Evolutionary conservation across 2,329 filamentous ascomycete species (phyloP).

Genomic region (Colletotrichum noveboracense): DNA sequence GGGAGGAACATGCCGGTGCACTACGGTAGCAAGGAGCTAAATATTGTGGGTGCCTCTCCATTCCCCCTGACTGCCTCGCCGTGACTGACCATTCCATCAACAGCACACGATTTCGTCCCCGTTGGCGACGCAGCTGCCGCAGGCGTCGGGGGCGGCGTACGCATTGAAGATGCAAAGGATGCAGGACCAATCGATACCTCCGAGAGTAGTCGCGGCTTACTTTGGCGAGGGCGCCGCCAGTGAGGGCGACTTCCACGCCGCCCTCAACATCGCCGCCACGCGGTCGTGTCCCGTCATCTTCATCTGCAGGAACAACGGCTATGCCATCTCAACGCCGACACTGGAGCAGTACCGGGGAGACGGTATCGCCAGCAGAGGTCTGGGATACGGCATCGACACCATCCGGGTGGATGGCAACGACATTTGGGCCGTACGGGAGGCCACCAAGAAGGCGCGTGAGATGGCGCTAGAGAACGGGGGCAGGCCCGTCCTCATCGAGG

Average conservation of each 20-base stretch:
- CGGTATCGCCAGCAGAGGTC: slow-evolving; percentile 84
- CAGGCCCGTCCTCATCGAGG: slow-evolving; percentile 85
- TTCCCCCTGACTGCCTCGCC: background rate
- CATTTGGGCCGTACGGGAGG: slow-evolving; percentile 86
- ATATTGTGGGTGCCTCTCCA: slow-evolving; percentile 67
- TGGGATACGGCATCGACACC: slow-evolving; percentile 94
- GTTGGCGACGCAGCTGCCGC: slow-evolving; percentile 86
- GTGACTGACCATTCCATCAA: background rate
- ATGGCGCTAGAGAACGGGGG: slow-evolving; percentile 84
- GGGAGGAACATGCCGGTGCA: slow-evolving; percentile 98
- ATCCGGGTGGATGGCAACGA: slow-evolving; percentile 95
- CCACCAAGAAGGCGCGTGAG: slow-evolving; percentile 75
- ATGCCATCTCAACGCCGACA: slow-evolving; percentile 88
- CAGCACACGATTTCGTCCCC: slow-evolving; percentile 85
- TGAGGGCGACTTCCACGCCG: slow-evolving; percentile 91
- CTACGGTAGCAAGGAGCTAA: slow-evolving; percentile 83
- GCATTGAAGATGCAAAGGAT: slow-evolving; percentile 82
- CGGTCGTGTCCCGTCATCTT: slow-evolving; percentile 87
- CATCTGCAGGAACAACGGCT: slow-evolving; percentile 92
- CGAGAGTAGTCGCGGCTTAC: slow-evolving; percentile 79
- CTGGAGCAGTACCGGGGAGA: slow-evolving; percentile 91
- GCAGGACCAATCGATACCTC: slow-evolving; percentile 70
- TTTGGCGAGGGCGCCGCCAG: slow-evolving; percentile 91
- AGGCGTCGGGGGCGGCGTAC: slow-evolving; percentile 86
- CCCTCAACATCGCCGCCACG: slow-evolving; percentile 89